Conservation (phyloP, 805 yeast genomes). For the Wickerhamomyces rabaulensis region DNA sequence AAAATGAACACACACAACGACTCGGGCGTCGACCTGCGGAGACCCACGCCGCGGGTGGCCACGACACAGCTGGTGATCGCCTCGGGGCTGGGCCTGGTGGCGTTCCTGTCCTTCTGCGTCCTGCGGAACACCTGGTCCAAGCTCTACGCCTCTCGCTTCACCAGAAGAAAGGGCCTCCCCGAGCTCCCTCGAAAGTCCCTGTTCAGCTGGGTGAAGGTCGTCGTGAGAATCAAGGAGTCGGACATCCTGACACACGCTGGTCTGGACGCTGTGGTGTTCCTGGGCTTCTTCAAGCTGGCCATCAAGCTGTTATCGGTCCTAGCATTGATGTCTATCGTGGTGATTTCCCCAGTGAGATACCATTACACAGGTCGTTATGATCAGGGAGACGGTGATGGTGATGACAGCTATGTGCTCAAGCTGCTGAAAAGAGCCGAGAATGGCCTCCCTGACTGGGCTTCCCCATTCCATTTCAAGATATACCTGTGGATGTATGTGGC, state of each 20-base stretch:
- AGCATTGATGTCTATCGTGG: constrained; percentile 61
- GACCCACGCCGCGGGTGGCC: constrained; percentile 45
- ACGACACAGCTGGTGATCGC: constrained; percentile 80
- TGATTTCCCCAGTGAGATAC: constrained; percentile 83
- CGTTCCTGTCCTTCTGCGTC: constrained; percentile 64
- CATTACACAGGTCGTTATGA: constrained; percentile 80
- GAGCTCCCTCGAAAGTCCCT: constrained; percentile 36
- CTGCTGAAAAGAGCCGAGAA: constrained; percentile 16
- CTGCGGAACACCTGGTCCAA: constrained; percentile 74
- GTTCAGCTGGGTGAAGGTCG: constrained; percentile 79
- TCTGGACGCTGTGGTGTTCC: constrained; percentile 85
- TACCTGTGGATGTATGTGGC: constrained; percentile 83
- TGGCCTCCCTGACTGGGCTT: constrained; percentile 35
- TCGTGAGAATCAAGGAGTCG: constrained; percentile 64
- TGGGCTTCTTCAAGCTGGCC: constrained; percentile 88
- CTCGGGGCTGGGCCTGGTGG: constrained; percentile 55
- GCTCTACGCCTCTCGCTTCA: constrained; percentile 73
- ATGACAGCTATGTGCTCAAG: not conserved
- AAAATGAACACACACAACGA: not conserved
- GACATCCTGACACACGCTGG: constrained; percentile 89
- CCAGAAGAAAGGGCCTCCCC: constrained; percentile 28
- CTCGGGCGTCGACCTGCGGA: not conserved
- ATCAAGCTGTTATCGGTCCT: constrained; percentile 64
- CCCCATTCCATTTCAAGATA: constrained; percentile 40
- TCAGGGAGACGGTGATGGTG: constrained; percentile 35